A percentile compares a stretch with the other conserved stretches of the same genome.
Evolutionary conservation across 345 rosid species (phyloP).

Genomic region (Citrus inodora): DNA sequence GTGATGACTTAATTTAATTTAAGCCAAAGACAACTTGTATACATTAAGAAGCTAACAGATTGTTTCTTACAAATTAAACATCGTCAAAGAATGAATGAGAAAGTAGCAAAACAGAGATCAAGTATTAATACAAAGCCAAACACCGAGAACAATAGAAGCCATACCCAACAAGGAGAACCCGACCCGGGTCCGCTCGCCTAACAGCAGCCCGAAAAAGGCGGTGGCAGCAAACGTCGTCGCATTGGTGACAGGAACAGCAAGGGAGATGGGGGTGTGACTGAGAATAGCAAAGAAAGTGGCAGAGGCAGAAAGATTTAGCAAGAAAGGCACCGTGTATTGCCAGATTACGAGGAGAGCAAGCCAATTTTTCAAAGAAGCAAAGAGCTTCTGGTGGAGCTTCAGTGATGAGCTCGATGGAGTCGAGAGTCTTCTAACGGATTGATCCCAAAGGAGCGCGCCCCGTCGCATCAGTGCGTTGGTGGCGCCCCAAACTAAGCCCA

Average conservation of each 20-base stretch:
- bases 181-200: conserved; percentile 69
- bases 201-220: conserved; percentile 63
- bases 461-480: conserved; percentile 90
- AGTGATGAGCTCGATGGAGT: conserved; percentile 24
- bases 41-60: not conserved
- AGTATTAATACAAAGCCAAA: conserved; percentile 68
- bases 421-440: conserved; percentile 20
- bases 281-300: conserved; percentile 81
- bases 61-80: not conserved
- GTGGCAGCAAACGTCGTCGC: conserved; percentile 94
- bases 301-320: conserved; percentile 82
- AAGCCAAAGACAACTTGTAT: not conserved
- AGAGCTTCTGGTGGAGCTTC: conserved; percentile 35
- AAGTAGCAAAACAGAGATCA: not conserved
- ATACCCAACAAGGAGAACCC: conserved; percentile 64
- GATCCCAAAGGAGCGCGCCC: conserved; percentile 85
- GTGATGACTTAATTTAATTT: not conserved
- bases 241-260: conserved; percentile 89
- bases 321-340: conserved; percentile 87
- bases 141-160: conserved; percentile 59
- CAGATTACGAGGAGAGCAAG: conserved; percentile 67
- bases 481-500: conserved; percentile 91
- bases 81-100: not conserved
- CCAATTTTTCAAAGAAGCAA: conserved; percentile 40
- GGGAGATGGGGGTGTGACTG: conserved; percentile 66